Evolutionary conservation across 495 filamentous ascomycete species (phyloP).

Genomic region (Tuber brumale): DNA sequence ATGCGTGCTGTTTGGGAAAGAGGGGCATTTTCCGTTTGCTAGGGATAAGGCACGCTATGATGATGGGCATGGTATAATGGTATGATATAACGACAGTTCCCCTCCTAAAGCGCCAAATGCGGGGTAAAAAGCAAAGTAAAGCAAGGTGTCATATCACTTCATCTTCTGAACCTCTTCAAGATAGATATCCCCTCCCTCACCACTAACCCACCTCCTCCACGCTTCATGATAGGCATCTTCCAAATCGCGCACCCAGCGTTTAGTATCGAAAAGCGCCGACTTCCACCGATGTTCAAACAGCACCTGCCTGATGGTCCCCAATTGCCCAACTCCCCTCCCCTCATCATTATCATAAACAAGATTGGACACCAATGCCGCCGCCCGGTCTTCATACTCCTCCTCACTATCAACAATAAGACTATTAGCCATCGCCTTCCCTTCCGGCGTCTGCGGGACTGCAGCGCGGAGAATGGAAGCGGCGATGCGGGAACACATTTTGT

Average conservation of each 20-base stretch:
- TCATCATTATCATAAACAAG: conserved; percentile 54
- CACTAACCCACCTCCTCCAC: conserved; percentile 80
- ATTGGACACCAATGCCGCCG: conserved; percentile 62
- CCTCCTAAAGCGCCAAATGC: not conserved
- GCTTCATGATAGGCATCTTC: conserved; percentile 82
- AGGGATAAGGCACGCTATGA: not conserved
- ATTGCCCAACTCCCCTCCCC: conserved; percentile 32
- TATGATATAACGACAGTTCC: not conserved
- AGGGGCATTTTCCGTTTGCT: not conserved
- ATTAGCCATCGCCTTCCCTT: conserved; percentile 59
- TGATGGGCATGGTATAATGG: not conserved
- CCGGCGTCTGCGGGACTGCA: conserved; percentile 64
- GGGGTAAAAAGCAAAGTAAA: not conserved
- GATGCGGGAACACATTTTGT: conserved; percentile 99
- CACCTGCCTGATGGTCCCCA: conserved; percentile 51
- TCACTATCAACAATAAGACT: conserved; percentile 77
- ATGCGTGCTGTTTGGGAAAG: not conserved
- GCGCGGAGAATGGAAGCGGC: conserved; percentile 88
- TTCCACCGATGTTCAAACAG: conserved; percentile 73
- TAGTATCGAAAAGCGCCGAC: conserved; percentile 84
- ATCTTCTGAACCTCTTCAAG: conserved; percentile 38
- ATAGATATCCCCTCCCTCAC: conserved; percentile 85
- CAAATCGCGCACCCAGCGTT: conserved; percentile 84
- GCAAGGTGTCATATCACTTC: not conserved
- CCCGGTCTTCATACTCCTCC: conserved; percentile 71